A percentile compares a stretch with the other conserved stretches of the same genome.
phyloP scores from a whole-genome alignment of 2,329 filamentous ascomycete genomes.

The Microcera coccophila region DNA sequence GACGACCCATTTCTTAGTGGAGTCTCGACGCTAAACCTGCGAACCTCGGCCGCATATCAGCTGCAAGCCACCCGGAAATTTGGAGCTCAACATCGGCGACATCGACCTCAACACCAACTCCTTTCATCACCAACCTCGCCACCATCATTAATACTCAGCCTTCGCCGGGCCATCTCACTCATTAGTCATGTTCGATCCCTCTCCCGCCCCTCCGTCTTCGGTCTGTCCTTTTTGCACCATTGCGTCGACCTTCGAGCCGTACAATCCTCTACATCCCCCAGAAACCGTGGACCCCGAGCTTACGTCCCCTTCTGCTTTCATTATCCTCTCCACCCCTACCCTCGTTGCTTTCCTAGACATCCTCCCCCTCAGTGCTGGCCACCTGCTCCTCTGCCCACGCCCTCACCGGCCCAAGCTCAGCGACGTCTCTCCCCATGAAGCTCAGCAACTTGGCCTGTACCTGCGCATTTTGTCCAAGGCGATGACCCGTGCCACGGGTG shows the following conservation, averaged over 20 bases:
- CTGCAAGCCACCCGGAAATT: background rate
- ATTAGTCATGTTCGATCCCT: slow-evolving; percentile 36
- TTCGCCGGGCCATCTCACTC: too few species aligned
- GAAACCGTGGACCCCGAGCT: slow-evolving; percentile 30
- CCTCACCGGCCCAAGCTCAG: slow-evolving; percentile 73
- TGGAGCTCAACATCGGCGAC: background rate
- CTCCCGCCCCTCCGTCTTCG: slow-evolving; percentile 29
- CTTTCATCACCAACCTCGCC: background rate
- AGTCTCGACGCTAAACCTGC: too few species aligned
- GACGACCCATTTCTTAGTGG: too few species aligned
- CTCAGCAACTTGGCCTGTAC: slow-evolving; percentile 61
- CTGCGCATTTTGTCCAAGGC: slow-evolving; percentile 71
- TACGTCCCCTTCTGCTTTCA: slow-evolving; percentile 47
- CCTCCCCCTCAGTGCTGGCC: slow-evolving; percentile 77
- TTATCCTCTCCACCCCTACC: slow-evolving; percentile 73
- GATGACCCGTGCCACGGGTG: slow-evolving; percentile 63
- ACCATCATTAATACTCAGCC: background rate
- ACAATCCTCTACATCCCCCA: slow-evolving; percentile 43
- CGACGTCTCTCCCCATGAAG: slow-evolving; percentile 61
- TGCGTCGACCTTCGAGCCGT: slow-evolving; percentile 45
- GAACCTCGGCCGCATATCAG: background rate
- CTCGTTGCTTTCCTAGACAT: slow-evolving; percentile 92
- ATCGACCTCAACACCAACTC: background rate
- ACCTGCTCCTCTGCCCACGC: slow-evolving; percentile 78
- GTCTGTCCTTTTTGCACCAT: slow-evolving; percentile 63